Percentiles rank a stretch among this genome's conserved stretches.
phyloP scores from a whole-genome alignment of 2,329 filamentous ascomycete species.

The Alternaria sp. region DNA sequence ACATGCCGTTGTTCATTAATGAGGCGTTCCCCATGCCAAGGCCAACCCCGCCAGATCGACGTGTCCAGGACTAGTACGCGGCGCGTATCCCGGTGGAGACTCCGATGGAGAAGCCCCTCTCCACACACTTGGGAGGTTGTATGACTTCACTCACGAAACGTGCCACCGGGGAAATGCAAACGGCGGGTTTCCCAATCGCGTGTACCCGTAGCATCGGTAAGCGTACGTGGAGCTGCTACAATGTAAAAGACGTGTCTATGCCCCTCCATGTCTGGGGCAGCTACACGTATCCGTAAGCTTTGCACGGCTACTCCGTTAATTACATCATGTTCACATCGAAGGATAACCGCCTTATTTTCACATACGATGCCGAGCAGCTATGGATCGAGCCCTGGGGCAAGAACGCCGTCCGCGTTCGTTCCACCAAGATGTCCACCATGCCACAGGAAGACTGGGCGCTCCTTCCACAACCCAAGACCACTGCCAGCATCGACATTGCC shows the following conservation, averaged over 20 bases:
- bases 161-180: neutral
- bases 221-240: neutral
- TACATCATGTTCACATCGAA: slow-evolving; percentile 1
- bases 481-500: slow-evolving; percentile 14
- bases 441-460: slow-evolving; percentile 38
- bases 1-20: neutral
- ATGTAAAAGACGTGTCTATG: neutral
- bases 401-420: slow-evolving; percentile 57
- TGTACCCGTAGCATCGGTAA: neutral
- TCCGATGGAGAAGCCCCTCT: slow-evolving; percentile 1
- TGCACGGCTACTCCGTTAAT: neutral
- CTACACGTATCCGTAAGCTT: neutral
- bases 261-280: neutral
- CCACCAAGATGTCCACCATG: slow-evolving; percentile 49
- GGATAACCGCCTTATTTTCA: slow-evolving; percentile 58
- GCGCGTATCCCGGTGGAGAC: slow-evolving; percentile 6
- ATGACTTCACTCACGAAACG: neutral
- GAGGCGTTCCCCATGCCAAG: neutral
- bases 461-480: slow-evolving; percentile 5
- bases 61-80: neutral
- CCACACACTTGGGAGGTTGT: neutral
- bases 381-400: slow-evolving; percentile 59
- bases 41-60: neutral
- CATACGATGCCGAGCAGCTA: slow-evolving; percentile 58
- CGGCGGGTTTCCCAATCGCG: neutral